A percentile compares a stretch with the other conserved stretches of the same genome.
These are phyloP conservation scores for Daldinia concentrica DNA, from an alignment of 495 filamentous ascomycete species.

Conservation along the genomic window DNA sequence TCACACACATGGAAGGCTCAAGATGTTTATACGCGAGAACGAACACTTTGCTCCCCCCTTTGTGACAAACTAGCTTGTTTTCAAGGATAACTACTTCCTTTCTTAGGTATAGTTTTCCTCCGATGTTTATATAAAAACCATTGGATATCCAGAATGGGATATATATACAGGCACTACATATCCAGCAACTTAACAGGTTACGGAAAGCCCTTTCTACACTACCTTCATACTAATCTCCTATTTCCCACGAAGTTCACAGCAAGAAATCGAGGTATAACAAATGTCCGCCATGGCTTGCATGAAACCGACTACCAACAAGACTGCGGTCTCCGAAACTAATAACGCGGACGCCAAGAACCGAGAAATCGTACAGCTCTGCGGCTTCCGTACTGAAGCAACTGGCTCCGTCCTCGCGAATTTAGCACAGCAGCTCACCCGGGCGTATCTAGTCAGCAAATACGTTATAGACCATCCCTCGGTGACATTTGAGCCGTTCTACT, in stretches of 20 bases:
- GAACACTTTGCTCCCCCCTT: background rate
- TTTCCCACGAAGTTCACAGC: background rate
- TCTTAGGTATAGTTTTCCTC: background rate
- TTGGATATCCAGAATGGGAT: background rate
- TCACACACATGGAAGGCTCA: background rate
- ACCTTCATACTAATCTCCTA: background rate
- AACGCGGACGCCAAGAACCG: too few relatives aligned
- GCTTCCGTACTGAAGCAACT: conserved; percentile 6
- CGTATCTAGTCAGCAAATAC: background rate
- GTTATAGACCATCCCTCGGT: background rate
- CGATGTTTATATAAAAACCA: background rate
- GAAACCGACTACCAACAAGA: background rate
- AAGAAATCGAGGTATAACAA: background rate
- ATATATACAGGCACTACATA: background rate
- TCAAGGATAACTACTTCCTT: background rate
- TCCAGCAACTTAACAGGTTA: background rate
- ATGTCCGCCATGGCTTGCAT: background rate
- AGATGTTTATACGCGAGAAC: background rate
- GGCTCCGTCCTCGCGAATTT: background rate
- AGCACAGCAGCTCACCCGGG: background rate
- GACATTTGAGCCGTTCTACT: conserved; percentile 43
- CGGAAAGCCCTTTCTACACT: background rate
- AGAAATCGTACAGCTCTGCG: conserved; percentile 9
- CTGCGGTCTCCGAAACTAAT: background rate
- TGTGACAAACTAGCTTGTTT: background rate